Base-by-base conservation (phyloP, 306 rosid species). In the Ochetophila trinervis region DNA sequence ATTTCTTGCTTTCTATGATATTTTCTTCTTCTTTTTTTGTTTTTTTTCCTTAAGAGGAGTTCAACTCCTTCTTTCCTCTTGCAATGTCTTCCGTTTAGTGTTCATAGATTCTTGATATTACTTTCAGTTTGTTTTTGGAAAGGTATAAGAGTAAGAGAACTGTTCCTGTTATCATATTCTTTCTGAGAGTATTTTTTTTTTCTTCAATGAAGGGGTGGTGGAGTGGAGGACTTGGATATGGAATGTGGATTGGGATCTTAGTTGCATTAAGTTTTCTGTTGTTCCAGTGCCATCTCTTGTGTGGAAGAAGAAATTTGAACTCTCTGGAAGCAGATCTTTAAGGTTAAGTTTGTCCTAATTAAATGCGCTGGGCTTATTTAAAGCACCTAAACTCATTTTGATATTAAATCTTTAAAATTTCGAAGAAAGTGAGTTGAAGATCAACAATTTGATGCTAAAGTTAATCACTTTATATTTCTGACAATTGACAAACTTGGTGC, bases 181-280 rank as follows among this genome's bases (percentile, higher is more conserved):
- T n/a, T 32, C 64, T 78, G 48, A 59, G 34, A 35, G 35, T 73
- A 36, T 56, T 49, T 54, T 58, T 40, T 42, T 49, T 56, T 48
- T 51, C 71, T 82, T 74, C 55, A 50, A 49, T 79, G 44, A 63
- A 91, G 97, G 95, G 96, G 54, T 91, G 97, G 96, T 91, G 96
- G 96, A 80, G 96, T 74, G 97, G 97, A 79, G 97, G 96, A 53
- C 88, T 91, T 69, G 97, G 91, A 16, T 91, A 88, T 69, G 97
- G 97, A 48, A 80, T 88, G 47, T 91, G 97, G 96, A 91, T 91
- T 63, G 97, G 97, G 50, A 67, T 87, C 81, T 80, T 91, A 74
- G 96, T 91, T 74, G 83, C 91, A 23, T 74, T 90, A 13, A 91
- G 6, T 88, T 81, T 78, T 81, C 96, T 22, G 97, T 91, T 77